Base-by-base conservation (phyloP, 495 filamentous ascomycete genomes). In the Penicillium cataractarum region DNA sequence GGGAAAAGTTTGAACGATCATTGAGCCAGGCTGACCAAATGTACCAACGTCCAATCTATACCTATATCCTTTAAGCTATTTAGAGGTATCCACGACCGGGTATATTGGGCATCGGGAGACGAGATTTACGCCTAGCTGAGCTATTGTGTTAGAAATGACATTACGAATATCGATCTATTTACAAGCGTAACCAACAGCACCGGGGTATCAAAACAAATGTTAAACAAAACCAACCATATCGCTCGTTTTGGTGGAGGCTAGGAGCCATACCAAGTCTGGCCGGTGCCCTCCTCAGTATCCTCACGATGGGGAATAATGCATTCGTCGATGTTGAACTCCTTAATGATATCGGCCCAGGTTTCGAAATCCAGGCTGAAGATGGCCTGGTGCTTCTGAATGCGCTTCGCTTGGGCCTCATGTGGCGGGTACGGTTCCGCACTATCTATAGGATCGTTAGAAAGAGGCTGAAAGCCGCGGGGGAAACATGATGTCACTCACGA, bases 251-350 rank as follows among this genome's bases (percentile, higher is more conserved):
- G 12, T 32, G 10, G 37, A 62, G 42, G 7, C 12, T 37, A 32
- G 60, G 78, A 93, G 61, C 83, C 84, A 74, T 96, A 92, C 93
- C 92, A 97, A n/a, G 90, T 89, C 17, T 81, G 81, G 17, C 81
- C 79, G 2, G 84, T 84, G 53, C 79, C 73, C 27, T 78, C 68
- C 17, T 78, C 79, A 49, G 88, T 81, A 58, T 89, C 84, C 56
- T 85, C 73, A n/a, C 95, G 84, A 67, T 94, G 88, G n/a, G 88
- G 87, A 32, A 99, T 98, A 68, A 97, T 88, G 13, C 87, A 81
- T 55, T 92, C 78, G 10, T 82, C 82, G 66, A 97, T 92, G 29
- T 88, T 76, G 65, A 92, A 97, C 0, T 80, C 82, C 4, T 89
- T 75, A 35, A 94, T 87, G 31, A 96, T 75, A 6, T 92, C 83